These are phyloP conservation scores for Phylloporus rhodoxanthus DNA, from an alignment of 768 basidiomycete species.

Conservation along the genomic window DNA sequence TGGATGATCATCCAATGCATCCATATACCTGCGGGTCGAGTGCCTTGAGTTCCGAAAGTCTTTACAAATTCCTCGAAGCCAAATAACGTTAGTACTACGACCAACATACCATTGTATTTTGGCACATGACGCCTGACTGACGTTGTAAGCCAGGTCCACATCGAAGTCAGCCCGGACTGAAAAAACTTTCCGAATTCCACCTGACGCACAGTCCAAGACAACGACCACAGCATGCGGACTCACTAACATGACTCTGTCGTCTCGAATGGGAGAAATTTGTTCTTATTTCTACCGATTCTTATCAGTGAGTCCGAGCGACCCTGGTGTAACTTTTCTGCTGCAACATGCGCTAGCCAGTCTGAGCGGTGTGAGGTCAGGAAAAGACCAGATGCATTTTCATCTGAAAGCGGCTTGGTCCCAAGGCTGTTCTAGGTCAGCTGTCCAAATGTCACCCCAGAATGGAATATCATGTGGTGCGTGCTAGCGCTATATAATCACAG, in stretches of 20 bases:
- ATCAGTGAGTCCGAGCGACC: too few species aligned
- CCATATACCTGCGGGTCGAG: neutral
- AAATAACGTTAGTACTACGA: neutral
- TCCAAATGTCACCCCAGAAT: conserved; percentile 17
- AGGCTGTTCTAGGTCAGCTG: conserved; percentile 12
- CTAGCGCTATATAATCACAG: conserved; percentile 11
- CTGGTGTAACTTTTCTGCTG: too few species aligned
- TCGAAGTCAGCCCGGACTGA: too few species aligned
- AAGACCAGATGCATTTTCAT: neutral
- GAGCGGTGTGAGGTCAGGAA: neutral
- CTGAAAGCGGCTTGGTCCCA: conserved; percentile 1
- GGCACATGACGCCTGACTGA: too few species aligned
- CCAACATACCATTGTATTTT: too few species aligned
- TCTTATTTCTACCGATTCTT: neutral
- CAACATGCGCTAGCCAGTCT: neutral
- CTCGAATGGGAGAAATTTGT: too few species aligned
- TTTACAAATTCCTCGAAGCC: neutral
- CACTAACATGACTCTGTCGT: too few species aligned
- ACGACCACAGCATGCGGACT: too few species aligned
- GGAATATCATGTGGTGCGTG: conserved; percentile 16
- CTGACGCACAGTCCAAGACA: neutral
- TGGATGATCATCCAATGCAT: neutral
- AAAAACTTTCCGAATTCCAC: too few species aligned
- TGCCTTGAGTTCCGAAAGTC: neutral
- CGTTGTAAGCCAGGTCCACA: too few species aligned